These are phyloP conservation scores for Trametes maxima DNA, from an alignment of 768 basidiomycete species.

Conservation along the genomic window DNA sequence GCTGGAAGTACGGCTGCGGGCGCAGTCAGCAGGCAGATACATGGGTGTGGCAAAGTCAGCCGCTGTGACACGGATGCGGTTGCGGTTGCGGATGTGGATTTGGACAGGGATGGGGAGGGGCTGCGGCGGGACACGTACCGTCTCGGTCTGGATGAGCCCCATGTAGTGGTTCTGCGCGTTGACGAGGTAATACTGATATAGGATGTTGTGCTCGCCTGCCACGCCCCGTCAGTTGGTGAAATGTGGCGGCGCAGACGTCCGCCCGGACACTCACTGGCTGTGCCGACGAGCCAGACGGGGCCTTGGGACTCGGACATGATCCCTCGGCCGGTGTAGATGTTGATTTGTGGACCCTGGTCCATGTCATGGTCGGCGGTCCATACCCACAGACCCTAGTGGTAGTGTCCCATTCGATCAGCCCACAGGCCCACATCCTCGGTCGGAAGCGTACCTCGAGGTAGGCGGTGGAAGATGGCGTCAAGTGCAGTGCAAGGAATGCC, in stretches of 20 bases:
- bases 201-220: constrained; percentile 61
- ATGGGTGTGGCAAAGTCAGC: too few species aligned
- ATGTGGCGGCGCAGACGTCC: background rate
- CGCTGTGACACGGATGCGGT: too few species aligned
- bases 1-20: constrained; percentile 68
- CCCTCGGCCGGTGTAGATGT: constrained; percentile 66
- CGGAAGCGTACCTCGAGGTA: constrained; percentile 56
- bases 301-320: constrained; percentile 73
- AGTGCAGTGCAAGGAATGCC: constrained; percentile 67
- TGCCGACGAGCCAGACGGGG: constrained; percentile 83
- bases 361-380: constrained; percentile 86
- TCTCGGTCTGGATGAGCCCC: constrained; percentile 73
- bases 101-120: background rate
- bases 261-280: constrained; percentile 38
- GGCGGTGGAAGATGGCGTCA: constrained; percentile 44
- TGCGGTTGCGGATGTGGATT: background rate
- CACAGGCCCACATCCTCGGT: constrained; percentile 25
- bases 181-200: constrained; percentile 71
- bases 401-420: background rate
- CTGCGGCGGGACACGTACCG: constrained; percentile 19
- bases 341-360: constrained; percentile 56
- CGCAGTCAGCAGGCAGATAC: background rate
- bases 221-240: background rate
- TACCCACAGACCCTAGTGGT: constrained; percentile 52
- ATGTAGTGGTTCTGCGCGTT: constrained; percentile 69